Conservation (phyloP, 2,329 filamentous ascomycete species). For the Coniochaeta sp. region DNA sequence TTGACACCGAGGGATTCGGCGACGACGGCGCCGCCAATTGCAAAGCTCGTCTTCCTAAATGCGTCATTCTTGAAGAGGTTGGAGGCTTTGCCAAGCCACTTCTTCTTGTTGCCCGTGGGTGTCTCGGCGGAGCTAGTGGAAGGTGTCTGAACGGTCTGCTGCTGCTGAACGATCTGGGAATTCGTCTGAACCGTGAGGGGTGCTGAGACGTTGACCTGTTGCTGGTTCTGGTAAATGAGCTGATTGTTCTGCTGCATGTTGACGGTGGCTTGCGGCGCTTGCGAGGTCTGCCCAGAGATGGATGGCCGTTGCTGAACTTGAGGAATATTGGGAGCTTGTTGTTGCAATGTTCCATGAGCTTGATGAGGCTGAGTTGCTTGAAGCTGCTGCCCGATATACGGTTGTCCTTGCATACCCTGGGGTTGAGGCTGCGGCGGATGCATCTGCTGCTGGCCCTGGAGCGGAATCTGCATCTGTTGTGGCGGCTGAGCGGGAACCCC, state of each 20-base stretch:
- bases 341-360: not conserved
- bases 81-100: slow-evolving; percentile 3
- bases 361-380: not conserved
- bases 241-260: not conserved
- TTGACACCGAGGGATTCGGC: slow-evolving; percentile 1
- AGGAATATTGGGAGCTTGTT: not conserved
- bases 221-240: not conserved
- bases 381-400: not conserved
- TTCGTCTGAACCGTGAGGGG: not conserved
- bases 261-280: not conserved
- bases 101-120: not conserved
- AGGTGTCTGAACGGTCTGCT: not conserved
- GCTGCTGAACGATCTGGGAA: not conserved
- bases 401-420: not conserved
- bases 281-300: not conserved
- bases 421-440: not conserved
- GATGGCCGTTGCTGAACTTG: not conserved
- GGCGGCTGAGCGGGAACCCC: not conserved
- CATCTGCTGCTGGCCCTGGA: not conserved
- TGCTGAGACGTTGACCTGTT: not conserved
- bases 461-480: not conserved
- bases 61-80: slow-evolving; percentile 4
- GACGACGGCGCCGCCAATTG: slow-evolving; percentile 2
- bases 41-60: slow-evolving; percentile 2
- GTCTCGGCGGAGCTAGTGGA: slow-evolving; percentile 1